Evolutionary conservation across 495 filamentous ascomycete species (phyloP), one percentile per base, ranked within the genome.

Genomic region (Hypomontagnella submonticulosa): DNA sequence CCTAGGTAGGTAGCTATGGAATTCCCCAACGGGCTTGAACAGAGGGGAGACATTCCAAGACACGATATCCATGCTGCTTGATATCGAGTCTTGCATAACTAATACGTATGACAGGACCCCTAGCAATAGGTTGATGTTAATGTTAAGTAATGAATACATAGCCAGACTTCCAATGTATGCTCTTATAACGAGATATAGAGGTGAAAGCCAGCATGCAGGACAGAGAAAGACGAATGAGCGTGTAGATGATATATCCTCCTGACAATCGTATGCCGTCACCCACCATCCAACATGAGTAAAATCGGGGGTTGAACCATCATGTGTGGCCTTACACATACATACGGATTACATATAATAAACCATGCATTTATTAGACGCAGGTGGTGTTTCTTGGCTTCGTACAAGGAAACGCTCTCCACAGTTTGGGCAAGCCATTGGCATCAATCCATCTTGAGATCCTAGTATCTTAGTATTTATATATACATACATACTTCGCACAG

Each of bases 361-460:
- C 55, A 63, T 63, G 60, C 49, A 42, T 69, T 56, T 63, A 63
- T 59, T 69, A 64, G 60, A 69, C 46, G 66, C 66, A 64, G 60
- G 60, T 69, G 55, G 34, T 57, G 59, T 43, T 50, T 47, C 60
- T 60, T 60, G 54, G 50, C 66, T 56, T 56, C 60, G 50, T 61
- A 63, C 66, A 57, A 38, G 59, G 65, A 59, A 54, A 16, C 48
- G 36, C 49, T 46, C 59, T 63, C 65, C 65, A 68, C 65, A 68
- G 50, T 68, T 59, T 32, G 65, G 65, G 49, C 36, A 23, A 63
- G 55, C 42, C 64, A 62, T 57, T 34, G 57, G 13, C 47, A 63
- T 59, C 42, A 47, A 51, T 58, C 42, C 57, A 51, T 58, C 47
- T 30, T 38, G 38, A 6, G 19, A 20, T 54, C 13, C 19, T 34